phyloP scores from a whole-genome alignment of 176 grass and related monocot genomes.

The Canna indica region DNA sequence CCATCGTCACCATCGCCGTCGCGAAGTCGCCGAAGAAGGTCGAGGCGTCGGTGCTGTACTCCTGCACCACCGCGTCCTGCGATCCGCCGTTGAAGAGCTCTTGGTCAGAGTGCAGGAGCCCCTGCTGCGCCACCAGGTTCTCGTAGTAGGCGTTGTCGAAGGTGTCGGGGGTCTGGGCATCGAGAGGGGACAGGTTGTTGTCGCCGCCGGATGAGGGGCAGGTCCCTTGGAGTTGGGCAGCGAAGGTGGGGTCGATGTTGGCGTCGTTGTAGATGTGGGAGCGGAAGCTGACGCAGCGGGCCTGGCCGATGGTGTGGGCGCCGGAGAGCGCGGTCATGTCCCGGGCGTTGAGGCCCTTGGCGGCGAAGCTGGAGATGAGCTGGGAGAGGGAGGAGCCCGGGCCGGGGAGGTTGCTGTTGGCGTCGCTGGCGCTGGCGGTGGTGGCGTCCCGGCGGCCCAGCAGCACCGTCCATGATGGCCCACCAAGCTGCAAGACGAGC shows the following conservation, averaged over 20 bases:
- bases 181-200: not conserved
- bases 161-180: not conserved
- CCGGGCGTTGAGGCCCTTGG: not conserved
- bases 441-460: conserved; percentile 1
- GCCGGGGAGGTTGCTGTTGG: not conserved
- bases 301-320: conserved; percentile 10
- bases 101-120: conserved; percentile 6
- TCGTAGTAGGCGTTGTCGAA: conserved; percentile 8
- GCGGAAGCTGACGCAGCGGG: conserved; percentile 13
- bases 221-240: not conserved
- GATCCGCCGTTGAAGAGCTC: not conserved
- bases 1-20: not conserved
- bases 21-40: conserved; percentile 1
- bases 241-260: not conserved
- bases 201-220: not conserved
- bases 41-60: not conserved
- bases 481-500: not conserved
- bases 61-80: not conserved
- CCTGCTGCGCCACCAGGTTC: not conserved
- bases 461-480: not conserved
- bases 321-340: conserved; percentile 11
- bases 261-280: not conserved
- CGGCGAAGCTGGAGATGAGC: conserved; percentile 7
- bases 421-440: not conserved
- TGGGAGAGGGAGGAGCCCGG: not conserved